A percentile compares a stretch with the other conserved stretches of the same genome.
phyloP scores from a whole-genome alignment of 345 rosid species.

The Mangifera indica region DNA sequence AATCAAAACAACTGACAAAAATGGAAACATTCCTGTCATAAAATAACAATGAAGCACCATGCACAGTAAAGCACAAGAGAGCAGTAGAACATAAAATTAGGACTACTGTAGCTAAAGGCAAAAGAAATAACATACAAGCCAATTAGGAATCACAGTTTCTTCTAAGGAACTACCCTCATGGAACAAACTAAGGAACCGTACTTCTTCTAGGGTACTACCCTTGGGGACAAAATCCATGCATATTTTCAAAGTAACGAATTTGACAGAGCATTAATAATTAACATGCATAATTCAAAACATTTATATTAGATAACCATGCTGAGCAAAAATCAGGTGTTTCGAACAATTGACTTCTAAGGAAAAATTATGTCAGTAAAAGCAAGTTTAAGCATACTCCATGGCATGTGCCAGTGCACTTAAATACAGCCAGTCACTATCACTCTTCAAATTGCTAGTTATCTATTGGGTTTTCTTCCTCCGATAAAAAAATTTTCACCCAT shows the following conservation, averaged over 20 bases:
- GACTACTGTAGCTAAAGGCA: background rate
- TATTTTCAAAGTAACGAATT: background rate
- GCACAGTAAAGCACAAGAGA: background rate
- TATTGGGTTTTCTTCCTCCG: background rate
- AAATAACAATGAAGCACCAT: background rate
- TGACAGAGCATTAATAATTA: background rate
- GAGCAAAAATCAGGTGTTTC: no score
- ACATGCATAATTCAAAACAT: background rate
- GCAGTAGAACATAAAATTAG: background rate
- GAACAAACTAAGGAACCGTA: background rate
- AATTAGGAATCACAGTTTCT: background rate
- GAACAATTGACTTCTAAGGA: background rate
- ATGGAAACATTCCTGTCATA: background rate
- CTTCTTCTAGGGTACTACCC: no score
- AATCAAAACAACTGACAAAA: background rate
- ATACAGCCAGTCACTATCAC: background rate
- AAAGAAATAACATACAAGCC: background rate
- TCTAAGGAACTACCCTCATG: background rate
- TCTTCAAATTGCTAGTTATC: background rate
- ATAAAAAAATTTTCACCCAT: background rate
- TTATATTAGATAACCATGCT: background rate
- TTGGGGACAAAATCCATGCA: background rate
- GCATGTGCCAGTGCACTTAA: background rate
- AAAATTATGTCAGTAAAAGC: no score
- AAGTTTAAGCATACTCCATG: background rate